phyloP scores from a whole-genome alignment of 768 basidiomycete genomes.

The Nevesoporus exiguus region DNA sequence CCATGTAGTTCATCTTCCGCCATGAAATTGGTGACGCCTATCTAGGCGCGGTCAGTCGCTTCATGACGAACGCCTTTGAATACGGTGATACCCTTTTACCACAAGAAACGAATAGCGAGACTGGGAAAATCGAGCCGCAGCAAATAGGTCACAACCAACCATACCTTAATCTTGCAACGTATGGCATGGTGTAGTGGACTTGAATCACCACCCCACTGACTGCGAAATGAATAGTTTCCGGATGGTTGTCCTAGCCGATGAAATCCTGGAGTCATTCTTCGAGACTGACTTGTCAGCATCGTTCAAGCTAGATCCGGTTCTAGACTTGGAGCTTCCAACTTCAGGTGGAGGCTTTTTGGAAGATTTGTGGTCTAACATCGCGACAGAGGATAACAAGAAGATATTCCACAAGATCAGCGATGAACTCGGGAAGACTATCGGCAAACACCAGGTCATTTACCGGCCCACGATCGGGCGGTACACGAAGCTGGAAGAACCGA shows the following conservation, averaged over 20 bases:
- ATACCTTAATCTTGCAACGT: constrained; percentile 91
- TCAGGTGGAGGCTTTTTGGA: constrained; percentile 65
- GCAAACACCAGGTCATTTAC: constrained; percentile 83
- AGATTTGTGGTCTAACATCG: constrained; percentile 85
- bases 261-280: constrained; percentile 95
- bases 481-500: constrained; percentile 82
- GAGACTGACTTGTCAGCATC: constrained; percentile 87
- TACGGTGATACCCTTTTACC: constrained; percentile 93
- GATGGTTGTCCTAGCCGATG: constrained; percentile 97
- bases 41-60: constrained; percentile 91
- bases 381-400: constrained; percentile 89
- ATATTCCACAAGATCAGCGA: constrained; percentile 92
- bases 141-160: constrained; percentile 74
- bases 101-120: constrained; percentile 29
- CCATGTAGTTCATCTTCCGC: constrained; percentile 91
- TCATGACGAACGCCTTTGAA: constrained; percentile 98
- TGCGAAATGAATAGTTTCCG: constrained; percentile 64
- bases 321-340: constrained; percentile 62
- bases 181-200: constrained; percentile 20
- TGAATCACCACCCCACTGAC: constrained; percentile 8
- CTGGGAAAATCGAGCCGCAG: constrained; percentile 41
- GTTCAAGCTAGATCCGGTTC: constrained; percentile 73
- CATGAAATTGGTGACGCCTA: constrained; percentile 96
- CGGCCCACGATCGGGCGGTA: constrained; percentile 84
- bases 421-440: constrained; percentile 91